phyloP scores from a whole-genome alignment of 2,329 filamentous ascomycete genomes.

The Monosporascus ibericus region DNA sequence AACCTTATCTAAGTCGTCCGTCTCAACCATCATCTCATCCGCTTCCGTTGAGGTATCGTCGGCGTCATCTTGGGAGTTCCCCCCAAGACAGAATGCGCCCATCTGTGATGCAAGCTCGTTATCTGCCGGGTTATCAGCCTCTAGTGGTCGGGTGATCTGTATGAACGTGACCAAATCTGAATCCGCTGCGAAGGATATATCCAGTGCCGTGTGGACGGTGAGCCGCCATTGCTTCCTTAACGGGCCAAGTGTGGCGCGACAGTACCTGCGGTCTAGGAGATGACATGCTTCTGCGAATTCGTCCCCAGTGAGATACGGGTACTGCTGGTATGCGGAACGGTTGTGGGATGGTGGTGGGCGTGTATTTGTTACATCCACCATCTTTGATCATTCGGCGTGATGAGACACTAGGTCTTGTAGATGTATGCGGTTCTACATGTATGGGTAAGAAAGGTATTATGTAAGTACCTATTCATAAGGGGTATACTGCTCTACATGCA shows the following conservation, averaged over 20 bases:
- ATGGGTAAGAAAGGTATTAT: too few relatives aligned
- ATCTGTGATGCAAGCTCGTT: slow-evolving; percentile 41
- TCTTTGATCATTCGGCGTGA: background rate
- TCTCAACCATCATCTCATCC: slow-evolving; percentile 43
- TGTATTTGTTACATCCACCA: slow-evolving; percentile 1
- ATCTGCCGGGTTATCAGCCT: slow-evolving; percentile 33
- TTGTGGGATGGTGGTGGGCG: slow-evolving; percentile 5
- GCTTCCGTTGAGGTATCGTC: slow-evolving; percentile 18
- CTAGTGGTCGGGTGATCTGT: slow-evolving; percentile 50
- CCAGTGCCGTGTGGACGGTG: slow-evolving; percentile 44
- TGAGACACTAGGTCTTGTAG: background rate
- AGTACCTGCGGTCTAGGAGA: slow-evolving; percentile 52
- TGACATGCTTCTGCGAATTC: slow-evolving; percentile 64
- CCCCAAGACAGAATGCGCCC: slow-evolving; percentile 38
- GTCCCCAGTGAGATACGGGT: slow-evolving; percentile 53
- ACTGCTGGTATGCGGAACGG: slow-evolving; percentile 40
- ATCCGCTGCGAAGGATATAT: slow-evolving; percentile 34
- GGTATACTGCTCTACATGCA: slow-evolving; percentile 3
- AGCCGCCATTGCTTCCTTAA: slow-evolving; percentile 50
- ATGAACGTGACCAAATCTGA: slow-evolving; percentile 46
- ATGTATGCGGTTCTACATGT: background rate
- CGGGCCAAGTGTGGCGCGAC: slow-evolving; percentile 50
- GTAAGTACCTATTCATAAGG: background rate
- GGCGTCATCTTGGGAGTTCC: slow-evolving; percentile 5
- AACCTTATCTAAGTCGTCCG: slow-evolving; percentile 49